Evolutionary conservation across 2,329 filamentous ascomycete genomes (phyloP).

Genomic region (Colletotrichum neosansevieriae): DNA sequence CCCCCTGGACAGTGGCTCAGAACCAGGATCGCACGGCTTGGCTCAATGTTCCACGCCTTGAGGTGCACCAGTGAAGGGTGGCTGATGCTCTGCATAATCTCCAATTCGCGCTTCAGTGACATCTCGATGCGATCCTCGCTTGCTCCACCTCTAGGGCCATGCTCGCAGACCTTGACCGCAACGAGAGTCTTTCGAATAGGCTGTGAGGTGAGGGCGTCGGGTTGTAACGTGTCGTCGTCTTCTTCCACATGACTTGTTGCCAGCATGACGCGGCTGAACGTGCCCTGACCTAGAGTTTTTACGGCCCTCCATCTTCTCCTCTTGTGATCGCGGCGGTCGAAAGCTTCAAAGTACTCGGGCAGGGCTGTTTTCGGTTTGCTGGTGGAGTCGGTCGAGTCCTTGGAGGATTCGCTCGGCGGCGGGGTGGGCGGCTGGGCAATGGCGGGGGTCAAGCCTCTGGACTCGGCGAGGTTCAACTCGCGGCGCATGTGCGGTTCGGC

Average conservation of each 20-base stretch:
- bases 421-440: constrained; percentile 80
- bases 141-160: constrained; percentile 92
- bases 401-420: constrained; percentile 80
- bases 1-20: constrained; percentile 94
- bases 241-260: constrained; percentile 82
- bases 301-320: constrained; percentile 83
- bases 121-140: constrained; percentile 94
- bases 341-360: constrained; percentile 77
- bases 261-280: constrained; percentile 93
- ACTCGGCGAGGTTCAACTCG: constrained; percentile 83
- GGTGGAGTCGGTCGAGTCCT: constrained; percentile 56
- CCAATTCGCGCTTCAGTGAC: constrained; percentile 92
- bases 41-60: constrained; percentile 90
- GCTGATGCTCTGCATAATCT: constrained; percentile 88
- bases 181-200: constrained; percentile 82
- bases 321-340: constrained; percentile 75
- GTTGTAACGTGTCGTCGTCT: constrained; percentile 53
- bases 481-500: constrained; percentile 70
- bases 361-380: constrained; percentile 53
- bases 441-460: constrained; percentile 76
- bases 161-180: constrained; percentile 94
- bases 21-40: constrained; percentile 84
- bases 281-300: constrained; percentile 87
- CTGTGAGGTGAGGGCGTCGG: constrained; percentile 50
- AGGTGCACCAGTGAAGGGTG: constrained; percentile 93